Evolutionary conservation across 140 eudicot genomes (phyloP).

Genomic region (Eryngium alpinum): DNA sequence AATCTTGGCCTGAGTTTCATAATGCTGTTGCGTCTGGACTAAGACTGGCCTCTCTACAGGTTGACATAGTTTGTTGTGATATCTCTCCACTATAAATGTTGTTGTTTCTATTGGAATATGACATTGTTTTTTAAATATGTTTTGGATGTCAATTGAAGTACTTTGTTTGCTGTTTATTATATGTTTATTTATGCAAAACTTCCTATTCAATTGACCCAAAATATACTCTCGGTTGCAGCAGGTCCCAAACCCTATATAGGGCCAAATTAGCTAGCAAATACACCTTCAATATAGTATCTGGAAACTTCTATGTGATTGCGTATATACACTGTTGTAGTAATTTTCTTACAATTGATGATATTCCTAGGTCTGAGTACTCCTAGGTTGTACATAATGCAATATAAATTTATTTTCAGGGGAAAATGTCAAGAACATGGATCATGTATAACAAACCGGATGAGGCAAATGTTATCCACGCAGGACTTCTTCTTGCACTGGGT

Average conservation of each 20-base stretch:
- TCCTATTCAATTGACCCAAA: not conserved
- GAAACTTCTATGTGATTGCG: not conserved
- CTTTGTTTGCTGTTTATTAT: not conserved
- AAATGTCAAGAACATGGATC: constrained; percentile 97
- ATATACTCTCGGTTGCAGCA: not conserved
- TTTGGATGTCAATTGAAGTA: not conserved
- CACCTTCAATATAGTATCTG: not conserved
- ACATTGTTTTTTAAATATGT: no score
- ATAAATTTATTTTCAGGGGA: constrained; percentile 50
- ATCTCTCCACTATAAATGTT: not conserved
- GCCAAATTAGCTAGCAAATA: not conserved
- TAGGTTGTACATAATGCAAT: constrained; percentile 20
- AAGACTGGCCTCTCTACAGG: constrained; percentile 92
- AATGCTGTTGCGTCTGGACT: constrained; percentile 99
- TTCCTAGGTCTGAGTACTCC: not conserved
- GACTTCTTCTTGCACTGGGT: constrained; percentile 92
- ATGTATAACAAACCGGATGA: constrained; percentile 83
- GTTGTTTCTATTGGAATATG: not conserved
- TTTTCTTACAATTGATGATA: not conserved
- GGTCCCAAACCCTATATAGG: not conserved
- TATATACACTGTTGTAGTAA: not conserved
- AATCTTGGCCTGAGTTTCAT: constrained; percentile 98
- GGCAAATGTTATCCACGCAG: constrained; percentile 86
- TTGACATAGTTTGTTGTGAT: constrained; percentile 10
- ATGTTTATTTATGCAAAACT: not conserved